Conservation (phyloP, 305 asterid genomes). For the Solanum hybrid region DNA sequence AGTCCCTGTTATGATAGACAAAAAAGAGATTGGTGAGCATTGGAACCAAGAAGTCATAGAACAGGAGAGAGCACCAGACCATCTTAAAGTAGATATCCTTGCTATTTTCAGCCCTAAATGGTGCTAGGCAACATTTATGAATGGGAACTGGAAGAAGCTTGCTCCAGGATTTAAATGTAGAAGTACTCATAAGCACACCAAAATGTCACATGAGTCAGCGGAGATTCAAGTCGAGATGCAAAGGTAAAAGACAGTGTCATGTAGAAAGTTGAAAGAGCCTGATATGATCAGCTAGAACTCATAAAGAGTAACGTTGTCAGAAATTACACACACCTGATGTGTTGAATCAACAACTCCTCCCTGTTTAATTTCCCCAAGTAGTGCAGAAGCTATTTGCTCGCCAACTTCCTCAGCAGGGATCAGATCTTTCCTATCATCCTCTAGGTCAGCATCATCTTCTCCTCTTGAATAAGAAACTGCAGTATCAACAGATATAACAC, state of each 20-base stretch:
- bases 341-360: slow-evolving; percentile 98
- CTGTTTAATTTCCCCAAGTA: slow-evolving; percentile 70
- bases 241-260: background rate
- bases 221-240: background rate
- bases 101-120: background rate
- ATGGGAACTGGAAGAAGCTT: background rate
- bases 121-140: background rate
- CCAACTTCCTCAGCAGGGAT: slow-evolving; percentile 71
- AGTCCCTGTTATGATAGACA: slow-evolving; percentile 46
- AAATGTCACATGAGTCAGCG: background rate
- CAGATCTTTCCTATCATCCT: slow-evolving; percentile 42
- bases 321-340: slow-evolving; percentile 58
- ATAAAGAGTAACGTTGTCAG: background rate
- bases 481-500: slow-evolving; percentile 65
- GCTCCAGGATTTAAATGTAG: background rate
- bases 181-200: background rate
- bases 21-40: background rate
- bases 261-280: background rate
- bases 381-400: slow-evolving; percentile 49
- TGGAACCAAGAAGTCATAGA: background rate
- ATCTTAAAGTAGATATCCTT: background rate
- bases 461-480: slow-evolving; percentile 39
- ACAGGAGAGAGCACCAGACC: background rate
- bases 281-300: background rate
- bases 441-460: slow-evolving; percentile 42